phyloP scores from a whole-genome alignment of 257 asterid genomes.

The Salvia miltiorrhiza region DNA sequence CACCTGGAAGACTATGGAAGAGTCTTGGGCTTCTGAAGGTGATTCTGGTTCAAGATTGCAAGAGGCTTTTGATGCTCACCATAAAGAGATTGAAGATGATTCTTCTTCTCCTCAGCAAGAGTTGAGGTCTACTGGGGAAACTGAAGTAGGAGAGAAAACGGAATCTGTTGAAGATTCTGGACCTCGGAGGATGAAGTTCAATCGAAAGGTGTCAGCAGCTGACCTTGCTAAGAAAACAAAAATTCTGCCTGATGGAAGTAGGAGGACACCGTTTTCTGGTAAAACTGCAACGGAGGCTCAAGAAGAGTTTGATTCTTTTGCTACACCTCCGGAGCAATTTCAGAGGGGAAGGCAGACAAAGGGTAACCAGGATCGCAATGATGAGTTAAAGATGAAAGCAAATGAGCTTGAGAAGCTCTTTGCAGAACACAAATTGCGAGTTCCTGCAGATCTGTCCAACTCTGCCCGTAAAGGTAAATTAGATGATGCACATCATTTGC shows the following conservation, averaged over 20 bases:
- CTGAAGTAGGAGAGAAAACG: constrained; percentile 36
- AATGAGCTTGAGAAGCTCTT: constrained; percentile 91
- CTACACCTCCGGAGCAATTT: constrained; percentile 50
- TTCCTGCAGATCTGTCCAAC: constrained; percentile 65
- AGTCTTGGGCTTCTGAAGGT: constrained; percentile 34
- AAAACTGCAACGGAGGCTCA: constrained; percentile 40
- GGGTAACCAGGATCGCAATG: constrained; percentile 81
- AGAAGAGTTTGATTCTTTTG: constrained; percentile 42
- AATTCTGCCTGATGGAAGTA: constrained; percentile 18
- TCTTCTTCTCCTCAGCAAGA: constrained; percentile 41
- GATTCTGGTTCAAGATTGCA: constrained; percentile 45
- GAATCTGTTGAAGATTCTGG: constrained; percentile 52
- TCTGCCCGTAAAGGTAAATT: constrained; percentile 42
- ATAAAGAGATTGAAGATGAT: constrained; percentile 40
- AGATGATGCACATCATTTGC: constrained; percentile 38
- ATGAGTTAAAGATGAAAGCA: constrained; percentile 85
- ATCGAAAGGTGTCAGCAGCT: constrained; percentile 29
- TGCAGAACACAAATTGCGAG: constrained; percentile 70
- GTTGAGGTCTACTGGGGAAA: constrained; percentile 29
- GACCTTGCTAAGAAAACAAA: constrained; percentile 43
- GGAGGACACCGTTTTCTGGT: constrained; percentile 32
- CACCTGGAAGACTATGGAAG: constrained; percentile 35
- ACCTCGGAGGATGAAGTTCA: constrained; percentile 20
- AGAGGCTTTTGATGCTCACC: constrained; percentile 44
- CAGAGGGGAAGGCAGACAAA: constrained; percentile 67